phyloP scores from a whole-genome alignment of 1,139 yeast genomes.

The Eremothecium coryli region DNA sequence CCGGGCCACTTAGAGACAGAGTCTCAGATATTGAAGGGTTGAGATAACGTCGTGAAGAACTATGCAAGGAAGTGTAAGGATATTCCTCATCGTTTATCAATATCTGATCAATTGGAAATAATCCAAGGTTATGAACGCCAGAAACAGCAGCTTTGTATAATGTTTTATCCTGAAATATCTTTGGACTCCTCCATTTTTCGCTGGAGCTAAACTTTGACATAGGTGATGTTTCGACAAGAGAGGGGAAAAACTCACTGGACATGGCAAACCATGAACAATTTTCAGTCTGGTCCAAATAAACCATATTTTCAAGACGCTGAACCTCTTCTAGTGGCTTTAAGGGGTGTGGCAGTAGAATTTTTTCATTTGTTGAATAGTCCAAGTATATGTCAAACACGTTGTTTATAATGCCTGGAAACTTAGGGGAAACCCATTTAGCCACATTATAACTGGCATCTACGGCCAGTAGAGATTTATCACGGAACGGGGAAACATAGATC shows the following conservation, averaged over 20 bases:
- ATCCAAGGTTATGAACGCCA: conserved; percentile 40
- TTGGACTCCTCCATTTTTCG: conserved; percentile 35
- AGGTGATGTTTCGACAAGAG: conserved; percentile 74
- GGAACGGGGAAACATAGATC: conserved; percentile 73
- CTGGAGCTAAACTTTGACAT: conserved; percentile 47
- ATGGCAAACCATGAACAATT: conserved; percentile 81
- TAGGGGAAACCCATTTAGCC: conserved; percentile 66
- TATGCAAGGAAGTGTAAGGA: conserved; percentile 10
- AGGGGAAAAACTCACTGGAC: conserved; percentile 69
- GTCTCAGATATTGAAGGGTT: conserved; percentile 21
- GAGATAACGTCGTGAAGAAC: conserved; percentile 14
- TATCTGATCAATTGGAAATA: conserved; percentile 13
- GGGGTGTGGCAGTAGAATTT: conserved; percentile 57
- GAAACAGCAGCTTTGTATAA: conserved; percentile 33
- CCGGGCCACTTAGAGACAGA: conserved; percentile 9
- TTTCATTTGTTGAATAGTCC: conserved; percentile 21
- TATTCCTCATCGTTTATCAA: conserved; percentile 9
- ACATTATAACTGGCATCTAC: conserved; percentile 55
- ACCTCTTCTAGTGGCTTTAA: conserved; percentile 30
- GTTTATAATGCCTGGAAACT: conserved; percentile 27
- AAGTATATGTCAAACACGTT: conserved; percentile 30
- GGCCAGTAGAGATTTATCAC: conserved; percentile 61
- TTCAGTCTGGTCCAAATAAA: conserved; percentile 59
- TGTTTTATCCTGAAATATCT: conserved; percentile 30
- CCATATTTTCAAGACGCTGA: conserved; percentile 29